Percentiles rank a stretch among this genome's conserved stretches.
phyloP scores from a whole-genome alignment of 176 grass and related monocot species.

The Thalia dealbata region DNA sequence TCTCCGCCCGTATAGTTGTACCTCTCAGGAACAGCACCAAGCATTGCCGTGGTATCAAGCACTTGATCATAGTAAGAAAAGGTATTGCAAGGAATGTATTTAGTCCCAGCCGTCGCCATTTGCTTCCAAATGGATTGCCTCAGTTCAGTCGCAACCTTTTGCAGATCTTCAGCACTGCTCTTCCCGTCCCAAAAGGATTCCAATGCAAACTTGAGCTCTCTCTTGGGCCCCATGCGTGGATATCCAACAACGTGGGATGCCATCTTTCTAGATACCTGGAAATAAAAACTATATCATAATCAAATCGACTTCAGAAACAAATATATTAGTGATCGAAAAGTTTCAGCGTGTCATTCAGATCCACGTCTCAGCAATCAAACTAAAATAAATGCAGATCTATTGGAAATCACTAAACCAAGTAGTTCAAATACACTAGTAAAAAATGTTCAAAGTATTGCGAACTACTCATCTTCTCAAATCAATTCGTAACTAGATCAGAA shows the following conservation, averaged over 20 bases:
- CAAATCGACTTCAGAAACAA: background rate
- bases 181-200: constrained; percentile 97
- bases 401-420: background rate
- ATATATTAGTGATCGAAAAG: too few species aligned
- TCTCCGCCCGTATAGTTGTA: constrained; percentile 71
- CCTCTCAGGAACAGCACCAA: constrained; percentile 72
- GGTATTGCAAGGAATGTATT: constrained; percentile 93
- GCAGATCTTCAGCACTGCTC: constrained; percentile 62
- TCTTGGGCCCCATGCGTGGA: constrained; percentile 96
- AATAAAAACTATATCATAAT: constrained; percentile 6
- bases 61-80: constrained; percentile 93
- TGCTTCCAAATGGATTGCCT: constrained; percentile 93
- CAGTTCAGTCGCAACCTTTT: constrained; percentile 72
- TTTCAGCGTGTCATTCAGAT: too few species aligned
- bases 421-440: background rate
- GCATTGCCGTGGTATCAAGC: constrained; percentile 83
- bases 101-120: constrained; percentile 84
- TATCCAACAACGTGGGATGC: constrained; percentile 95
- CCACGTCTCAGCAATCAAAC: background rate
- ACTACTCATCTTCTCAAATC: background rate
- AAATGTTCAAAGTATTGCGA: background rate
- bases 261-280: constrained; percentile 37
- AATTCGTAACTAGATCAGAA: background rate
- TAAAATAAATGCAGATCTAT: background rate
- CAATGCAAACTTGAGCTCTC: constrained; percentile 90